Evolutionary conservation across 805 yeast genomes (phyloP).

Genomic region (Candida ficus): DNA sequence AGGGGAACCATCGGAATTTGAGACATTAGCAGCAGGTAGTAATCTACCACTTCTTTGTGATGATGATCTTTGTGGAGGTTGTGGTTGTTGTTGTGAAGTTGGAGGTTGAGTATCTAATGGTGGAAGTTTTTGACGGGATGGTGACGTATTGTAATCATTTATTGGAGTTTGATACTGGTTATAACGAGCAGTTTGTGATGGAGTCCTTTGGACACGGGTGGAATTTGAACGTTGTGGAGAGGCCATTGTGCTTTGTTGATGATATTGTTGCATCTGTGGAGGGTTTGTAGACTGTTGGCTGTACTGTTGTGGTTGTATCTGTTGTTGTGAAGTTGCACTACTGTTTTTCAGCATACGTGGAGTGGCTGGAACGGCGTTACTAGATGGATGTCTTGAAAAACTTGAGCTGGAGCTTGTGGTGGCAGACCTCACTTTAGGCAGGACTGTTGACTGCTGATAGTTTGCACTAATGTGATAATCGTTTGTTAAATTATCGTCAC

Average conservation of each 20-base stretch:
- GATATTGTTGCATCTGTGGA: neutral
- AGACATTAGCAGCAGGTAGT: constrained; percentile 9
- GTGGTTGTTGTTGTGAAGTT: too few species aligned
- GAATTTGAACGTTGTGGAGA: constrained; percentile 7
- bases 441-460: constrained; percentile 17
- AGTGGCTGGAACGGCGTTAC: constrained; percentile 49
- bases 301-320: constrained; percentile 6
- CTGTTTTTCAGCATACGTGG: constrained; percentile 64
- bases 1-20: constrained; percentile 1
- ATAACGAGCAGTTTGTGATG: constrained; percentile 6
- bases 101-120: constrained; percentile 13
- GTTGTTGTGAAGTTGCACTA: constrained; percentile 32
- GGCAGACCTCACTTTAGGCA: constrained; percentile 24
- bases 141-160: constrained; percentile 1
- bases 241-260: neutral
- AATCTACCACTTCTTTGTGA: constrained; percentile 6
- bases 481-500: constrained; percentile 11
- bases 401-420: constrained; percentile 5
- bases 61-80: constrained; percentile 9
- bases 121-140: constrained; percentile 8
- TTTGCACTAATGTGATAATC: constrained; percentile 24
- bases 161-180: constrained; percentile 3
- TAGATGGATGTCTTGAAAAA: constrained; percentile 12
- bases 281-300: neutral
- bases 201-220: constrained; percentile 4